Conservation (phyloP, 441 rosid genomes). For the Geranium incanum region DNA sequence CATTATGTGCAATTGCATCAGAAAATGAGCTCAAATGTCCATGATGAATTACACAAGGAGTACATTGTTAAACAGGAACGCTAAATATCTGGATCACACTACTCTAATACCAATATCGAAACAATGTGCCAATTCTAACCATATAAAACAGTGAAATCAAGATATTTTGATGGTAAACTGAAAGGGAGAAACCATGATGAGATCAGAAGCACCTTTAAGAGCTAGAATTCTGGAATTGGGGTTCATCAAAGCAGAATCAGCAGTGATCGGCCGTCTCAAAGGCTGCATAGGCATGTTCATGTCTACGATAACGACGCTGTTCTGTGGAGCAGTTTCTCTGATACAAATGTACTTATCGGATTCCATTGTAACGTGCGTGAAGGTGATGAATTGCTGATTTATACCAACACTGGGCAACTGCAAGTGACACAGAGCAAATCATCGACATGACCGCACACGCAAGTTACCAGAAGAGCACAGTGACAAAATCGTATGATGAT, state of each 20-base stretch:
- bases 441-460: neutral
- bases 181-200: neutral
- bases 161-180: neutral
- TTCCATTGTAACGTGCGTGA: slow-evolving; percentile 82
- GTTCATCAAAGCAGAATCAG: slow-evolving; percentile 60
- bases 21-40: neutral
- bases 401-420: slow-evolving; percentile 75
- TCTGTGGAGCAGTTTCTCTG: slow-evolving; percentile 91
- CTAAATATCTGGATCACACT: neutral
- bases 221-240: slow-evolving; percentile 90
- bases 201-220: slow-evolving; percentile 50
- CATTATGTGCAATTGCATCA: neutral
- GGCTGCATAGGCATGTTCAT: slow-evolving; percentile 98
- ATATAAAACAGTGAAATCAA: neutral
- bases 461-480: neutral
- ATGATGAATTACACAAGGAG: neutral
- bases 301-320: slow-evolving; percentile 86
- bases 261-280: slow-evolving; percentile 65
- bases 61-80: neutral
- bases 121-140: neutral
- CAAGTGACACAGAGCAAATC: slow-evolving; percentile 35
- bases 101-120: neutral
- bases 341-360: slow-evolving; percentile 60
- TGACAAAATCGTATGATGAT: neutral
- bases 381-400: slow-evolving; percentile 74